Percentiles rank a stretch among this genome's conserved stretches.
These are phyloP conservation scores for Xerocomellus chrysenteron DNA, from an alignment of 768 basidiomycete species.

Conservation along the genomic window DNA sequence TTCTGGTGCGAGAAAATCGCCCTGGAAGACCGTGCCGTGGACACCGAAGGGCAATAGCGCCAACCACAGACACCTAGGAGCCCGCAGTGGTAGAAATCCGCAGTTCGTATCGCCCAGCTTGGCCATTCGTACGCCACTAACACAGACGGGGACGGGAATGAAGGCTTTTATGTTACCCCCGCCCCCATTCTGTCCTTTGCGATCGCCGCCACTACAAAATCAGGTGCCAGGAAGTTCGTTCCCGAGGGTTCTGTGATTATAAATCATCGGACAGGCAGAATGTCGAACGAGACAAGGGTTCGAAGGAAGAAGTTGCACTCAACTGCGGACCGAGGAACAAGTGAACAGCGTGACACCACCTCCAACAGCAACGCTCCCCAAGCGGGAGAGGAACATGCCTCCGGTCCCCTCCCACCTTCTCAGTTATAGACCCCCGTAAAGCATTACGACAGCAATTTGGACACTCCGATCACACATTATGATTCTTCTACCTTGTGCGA, in stretches of 20 bases:
- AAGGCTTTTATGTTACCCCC: conserved; percentile 29
- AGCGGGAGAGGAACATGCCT: conserved; percentile 31
- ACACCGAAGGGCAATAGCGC: conserved; percentile 12
- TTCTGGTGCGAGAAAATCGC: conserved; percentile 5
- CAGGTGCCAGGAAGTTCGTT: not conserved
- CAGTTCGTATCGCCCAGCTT: conserved; percentile 12
- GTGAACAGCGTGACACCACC: no score
- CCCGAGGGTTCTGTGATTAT: no score
- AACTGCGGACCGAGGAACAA: no score
- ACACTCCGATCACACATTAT: conserved; percentile 18
- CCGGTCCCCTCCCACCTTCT: conserved; percentile 58
- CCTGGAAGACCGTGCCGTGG: conserved; percentile 8
- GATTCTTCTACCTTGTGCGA: not conserved
- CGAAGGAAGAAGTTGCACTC: no score
- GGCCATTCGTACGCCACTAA: conserved; percentile 12
- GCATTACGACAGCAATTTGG: not conserved
- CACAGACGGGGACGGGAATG: conserved; percentile 8
- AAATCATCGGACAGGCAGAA: no score
- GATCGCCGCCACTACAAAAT: not conserved
- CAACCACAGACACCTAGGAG: conserved; percentile 12
- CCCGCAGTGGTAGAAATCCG: not conserved
- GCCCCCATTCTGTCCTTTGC: conserved; percentile 19
- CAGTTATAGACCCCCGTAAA: conserved; percentile 37
- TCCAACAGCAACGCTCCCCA: conserved; percentile 11
- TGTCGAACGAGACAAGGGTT: no score